Evolutionary conservation across 495 filamentous ascomycete species (phyloP).

Genomic region (Bryoglossum gracile): DNA sequence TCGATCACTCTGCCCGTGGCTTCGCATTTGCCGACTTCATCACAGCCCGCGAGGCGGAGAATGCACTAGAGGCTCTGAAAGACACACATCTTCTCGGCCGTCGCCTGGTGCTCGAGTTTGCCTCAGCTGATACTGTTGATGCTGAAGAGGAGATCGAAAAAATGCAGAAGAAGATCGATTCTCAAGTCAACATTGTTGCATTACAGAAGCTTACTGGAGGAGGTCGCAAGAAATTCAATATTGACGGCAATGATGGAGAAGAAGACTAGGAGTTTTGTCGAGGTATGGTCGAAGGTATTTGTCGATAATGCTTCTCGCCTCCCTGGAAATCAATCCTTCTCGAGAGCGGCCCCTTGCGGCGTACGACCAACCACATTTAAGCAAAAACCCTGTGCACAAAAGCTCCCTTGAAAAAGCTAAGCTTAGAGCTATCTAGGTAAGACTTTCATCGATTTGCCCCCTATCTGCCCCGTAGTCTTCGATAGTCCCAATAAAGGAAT

Average conservation of each 20-base stretch:
- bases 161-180: conserved; percentile 90
- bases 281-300: conserved; percentile 11
- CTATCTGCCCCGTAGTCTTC: background rate
- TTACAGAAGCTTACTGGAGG: conserved; percentile 76
- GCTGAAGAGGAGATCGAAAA: conserved; percentile 91
- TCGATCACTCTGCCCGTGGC: conserved; percentile 76
- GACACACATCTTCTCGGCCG: conserved; percentile 92
- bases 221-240: conserved; percentile 81
- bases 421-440: too few species aligned
- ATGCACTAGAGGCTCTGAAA: conserved; percentile 81
- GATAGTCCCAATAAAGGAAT: background rate
- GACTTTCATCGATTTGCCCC: background rate
- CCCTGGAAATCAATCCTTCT: background rate
- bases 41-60: conserved; percentile 85
- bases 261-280: too few species aligned
- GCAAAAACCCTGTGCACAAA: background rate
- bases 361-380: background rate
- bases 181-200: conserved; percentile 80
- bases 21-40: conserved; percentile 97
- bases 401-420: conserved; percentile 2
- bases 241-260: conserved; percentile 36
- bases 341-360: background rate
- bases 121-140: conserved; percentile 74
- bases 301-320: conserved; percentile 1
- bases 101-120: conserved; percentile 83